Base-by-base conservation (phyloP, 495 filamentous ascomycete genomes). In the Parathielavia appendiculata region DNA sequence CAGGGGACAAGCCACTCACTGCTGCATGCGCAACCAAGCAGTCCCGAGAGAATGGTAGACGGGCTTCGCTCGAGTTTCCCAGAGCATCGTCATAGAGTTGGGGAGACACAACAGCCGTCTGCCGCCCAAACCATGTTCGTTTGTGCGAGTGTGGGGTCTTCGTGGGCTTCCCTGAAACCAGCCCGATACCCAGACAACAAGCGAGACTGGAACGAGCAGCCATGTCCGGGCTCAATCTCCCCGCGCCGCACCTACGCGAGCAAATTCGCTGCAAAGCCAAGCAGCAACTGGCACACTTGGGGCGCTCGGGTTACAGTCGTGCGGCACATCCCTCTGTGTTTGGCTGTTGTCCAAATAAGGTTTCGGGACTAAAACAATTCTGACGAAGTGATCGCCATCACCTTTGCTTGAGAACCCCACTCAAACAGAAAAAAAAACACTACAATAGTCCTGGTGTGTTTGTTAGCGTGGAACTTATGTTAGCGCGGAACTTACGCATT, bases 291-390 rank as follows among this genome's bases (percentile, higher is more conserved):
- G n/a, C 38, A 10, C 49, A 3, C 16, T 20, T 36, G 14, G 16
- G n/a, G 26, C 16, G 36, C 20, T 26, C 35, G 30, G 38, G 49
- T 22, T 20, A 6, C 35, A 13, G 26, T 43, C 19, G 19, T 23
- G 45, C 44, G 51, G 58, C 51, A 51, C 51, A 45, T 36, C 22
- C 19, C 17, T 6, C 19, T 12, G 17, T 47, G 36, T 41, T 49
- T 57, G 53, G 54, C 46, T 63, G 61, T 54, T 53, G 62, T 64
- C 62, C 22, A 64, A 64, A 60, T 64, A 64, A 64, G 62, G 57
- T 64, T 63, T 60, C 53, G 57, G 58, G 57, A 52, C 54, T 60
- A 58, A 57, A 57, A 55, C 52, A 46, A 41, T 38, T 45, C 36
- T 26, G 46, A 59, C 43, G 50, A 2, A 47, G 20, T 17, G 52